Evolutionary conservation across 208 protist genomes (phyloP).

Genomic region (Plasmodiophora brassicae): DNA sequence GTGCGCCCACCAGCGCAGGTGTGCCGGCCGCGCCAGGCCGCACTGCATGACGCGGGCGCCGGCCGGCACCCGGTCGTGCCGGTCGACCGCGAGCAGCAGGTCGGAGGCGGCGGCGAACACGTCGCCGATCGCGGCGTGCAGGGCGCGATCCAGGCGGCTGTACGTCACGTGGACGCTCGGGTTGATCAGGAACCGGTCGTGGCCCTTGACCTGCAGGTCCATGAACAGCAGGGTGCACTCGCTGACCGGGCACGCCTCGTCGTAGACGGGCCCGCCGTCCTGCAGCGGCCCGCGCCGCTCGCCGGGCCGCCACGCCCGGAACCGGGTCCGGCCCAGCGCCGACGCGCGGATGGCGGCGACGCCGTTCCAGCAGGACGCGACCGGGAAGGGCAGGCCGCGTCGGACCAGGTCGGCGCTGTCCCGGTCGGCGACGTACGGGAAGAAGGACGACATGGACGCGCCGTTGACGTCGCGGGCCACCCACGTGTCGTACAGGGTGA

Average conservation of each 20-base stretch:
- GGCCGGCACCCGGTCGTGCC: neutral
- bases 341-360: neutral
- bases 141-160: neutral
- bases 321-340: neutral
- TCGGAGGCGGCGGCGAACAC: neutral
- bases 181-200: neutral
- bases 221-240: neutral
- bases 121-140: neutral
- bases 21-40: neutral
- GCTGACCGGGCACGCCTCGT: neutral
- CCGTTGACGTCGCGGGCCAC: neutral
- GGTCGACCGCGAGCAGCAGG: neutral
- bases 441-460: neutral
- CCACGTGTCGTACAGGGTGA: constrained; percentile 23
- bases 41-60: neutral
- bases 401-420: neutral
- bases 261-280: neutral
- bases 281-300: neutral
- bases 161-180: neutral
- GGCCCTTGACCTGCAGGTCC: neutral
- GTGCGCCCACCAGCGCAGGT: neutral
- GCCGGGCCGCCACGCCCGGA: neutral
- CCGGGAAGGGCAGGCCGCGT: neutral
- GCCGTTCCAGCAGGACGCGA: neutral
- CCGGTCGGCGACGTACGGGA: neutral